phyloP scores from a whole-genome alignment of 2,329 filamentous ascomycete species.

The Penicillium sp. region DNA sequence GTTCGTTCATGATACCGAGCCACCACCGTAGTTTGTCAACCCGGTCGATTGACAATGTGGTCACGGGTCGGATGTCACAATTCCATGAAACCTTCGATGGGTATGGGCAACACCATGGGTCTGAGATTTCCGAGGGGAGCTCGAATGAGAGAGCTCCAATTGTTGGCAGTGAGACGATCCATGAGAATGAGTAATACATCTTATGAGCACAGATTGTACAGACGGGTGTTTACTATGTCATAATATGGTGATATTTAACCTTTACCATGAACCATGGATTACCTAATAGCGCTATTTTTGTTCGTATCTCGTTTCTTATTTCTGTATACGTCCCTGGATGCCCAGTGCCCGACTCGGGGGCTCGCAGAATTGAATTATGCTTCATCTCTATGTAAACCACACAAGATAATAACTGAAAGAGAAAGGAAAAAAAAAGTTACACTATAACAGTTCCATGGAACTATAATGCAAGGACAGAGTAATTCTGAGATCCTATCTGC shows the following conservation, averaged over 20 bases:
- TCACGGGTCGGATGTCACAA: conserved; percentile 2
- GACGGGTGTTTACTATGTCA: neutral
- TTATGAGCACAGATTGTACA: neutral
- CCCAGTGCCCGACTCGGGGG: too few relatives aligned
- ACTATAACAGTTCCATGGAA: neutral
- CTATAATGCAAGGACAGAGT: too few relatives aligned
- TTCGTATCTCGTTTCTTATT: too few relatives aligned
- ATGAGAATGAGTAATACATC: conserved; percentile 3
- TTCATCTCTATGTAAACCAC: neutral
- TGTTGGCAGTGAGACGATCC: conserved; percentile 8
- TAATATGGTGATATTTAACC: too few relatives aligned
- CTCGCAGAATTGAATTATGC: too few relatives aligned
- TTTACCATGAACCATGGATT: too few relatives aligned
- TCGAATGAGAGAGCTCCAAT: conserved; percentile 1
- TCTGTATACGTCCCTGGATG: too few relatives aligned
- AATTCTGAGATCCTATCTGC: neutral
- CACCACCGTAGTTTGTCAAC: conserved; percentile 7
- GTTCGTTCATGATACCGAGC: neutral
- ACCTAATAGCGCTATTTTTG: too few relatives aligned
- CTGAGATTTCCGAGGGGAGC: conserved; percentile 9
- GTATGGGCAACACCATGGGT: conserved; percentile 1
- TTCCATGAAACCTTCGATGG: conserved; percentile 4
- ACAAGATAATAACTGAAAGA: neutral
- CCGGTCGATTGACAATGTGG: conserved; percentile 9
- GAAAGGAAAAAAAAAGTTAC: neutral